Evolutionary conservation across 345 rosid genomes (phyloP), one percentile per base, ranked within the genome.

Genomic region (Hibiscus tridactylites): DNA sequence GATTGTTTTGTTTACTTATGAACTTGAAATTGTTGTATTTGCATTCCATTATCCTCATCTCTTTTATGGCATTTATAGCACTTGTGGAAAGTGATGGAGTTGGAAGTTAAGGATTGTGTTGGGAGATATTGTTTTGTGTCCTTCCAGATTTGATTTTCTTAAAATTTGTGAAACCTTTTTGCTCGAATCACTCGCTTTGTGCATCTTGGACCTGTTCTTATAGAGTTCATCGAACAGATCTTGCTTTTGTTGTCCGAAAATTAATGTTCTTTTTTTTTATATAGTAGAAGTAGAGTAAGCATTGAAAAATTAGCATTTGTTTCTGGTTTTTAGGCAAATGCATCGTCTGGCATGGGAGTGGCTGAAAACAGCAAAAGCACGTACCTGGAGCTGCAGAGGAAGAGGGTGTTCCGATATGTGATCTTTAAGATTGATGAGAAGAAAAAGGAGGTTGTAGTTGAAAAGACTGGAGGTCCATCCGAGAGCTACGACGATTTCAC

Each of bases 311-410:
- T 33, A 49, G 60, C 50, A 50, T 52, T 61, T 73, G 39, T 50
- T 73, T 65, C 16, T 21, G 2, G 15, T 65, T 50, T 77, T 79
- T 29, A 58, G 62, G 62, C 33, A 58, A 58, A 58, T 58, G 90
- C 94, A 54, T 76, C 87, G 9, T 88, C 97, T 2, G 97, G 94
- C 58, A 84, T 93, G 91, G 94, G 96, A 1, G 89, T 91, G 65
- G 88, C 87, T 57, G 94, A 88, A 11, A 77, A 82, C 74, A 87
- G 91, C 87, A 84, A 81, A 46, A 80, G 75, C 65, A 77, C 89
- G 0, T 93, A 77, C 68, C 70, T 68, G 67, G 98, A 93, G 74
- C 85, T 93, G 74, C 85, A 89, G 75, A 81, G 95, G 79, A 89
- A 88, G 75, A 91, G 88, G 72, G 81, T 82, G 9, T 82, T 87